A percentile compares a stretch with the other conserved stretches of the same genome.
phyloP scores from a whole-genome alignment of 1,139 yeast species.

The Blastobotrys indianensis region DNA sequence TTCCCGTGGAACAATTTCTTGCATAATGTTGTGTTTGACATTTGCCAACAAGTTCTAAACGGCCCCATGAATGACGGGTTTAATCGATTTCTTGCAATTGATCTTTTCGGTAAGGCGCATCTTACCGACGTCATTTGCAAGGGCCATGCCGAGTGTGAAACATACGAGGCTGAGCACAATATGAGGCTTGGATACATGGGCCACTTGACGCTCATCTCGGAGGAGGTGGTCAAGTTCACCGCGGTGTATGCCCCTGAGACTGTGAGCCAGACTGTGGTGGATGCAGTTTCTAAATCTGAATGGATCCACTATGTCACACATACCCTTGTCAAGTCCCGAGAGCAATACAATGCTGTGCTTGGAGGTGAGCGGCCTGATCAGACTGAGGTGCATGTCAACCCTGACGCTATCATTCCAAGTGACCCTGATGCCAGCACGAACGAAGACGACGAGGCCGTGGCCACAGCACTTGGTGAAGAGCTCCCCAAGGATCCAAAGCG shows the following conservation, averaged over 20 bases:
- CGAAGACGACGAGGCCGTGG: conserved; percentile 25
- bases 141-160: conserved; percentile 73
- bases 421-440: conserved; percentile 30
- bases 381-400: conserved; percentile 35
- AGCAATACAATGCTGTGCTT: conserved; percentile 88
- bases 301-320: conserved; percentile 88
- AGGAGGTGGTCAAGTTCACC: conserved; percentile 92
- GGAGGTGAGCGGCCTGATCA: conserved; percentile 60
- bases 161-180: conserved; percentile 53
- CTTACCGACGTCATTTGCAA: conserved; percentile 74
- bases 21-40: conserved; percentile 96
- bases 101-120: conserved; percentile 71
- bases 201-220: conserved; percentile 89
- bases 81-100: conserved; percentile 83
- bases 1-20: conserved; percentile 98
- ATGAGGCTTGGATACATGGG: conserved; percentile 95
- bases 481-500: conserved; percentile 15
- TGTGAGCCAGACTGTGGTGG: conserved; percentile 54
- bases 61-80: conserved; percentile 93
- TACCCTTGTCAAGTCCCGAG: conserved; percentile 80
- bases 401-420: conserved; percentile 33
- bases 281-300: conserved; percentile 47
- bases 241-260: conserved; percentile 62
- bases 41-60: conserved; percentile 90
- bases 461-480: conserved; percentile 18